Conservation (phyloP, 257 asterid species). For the Penstemon newberryi region DNA sequence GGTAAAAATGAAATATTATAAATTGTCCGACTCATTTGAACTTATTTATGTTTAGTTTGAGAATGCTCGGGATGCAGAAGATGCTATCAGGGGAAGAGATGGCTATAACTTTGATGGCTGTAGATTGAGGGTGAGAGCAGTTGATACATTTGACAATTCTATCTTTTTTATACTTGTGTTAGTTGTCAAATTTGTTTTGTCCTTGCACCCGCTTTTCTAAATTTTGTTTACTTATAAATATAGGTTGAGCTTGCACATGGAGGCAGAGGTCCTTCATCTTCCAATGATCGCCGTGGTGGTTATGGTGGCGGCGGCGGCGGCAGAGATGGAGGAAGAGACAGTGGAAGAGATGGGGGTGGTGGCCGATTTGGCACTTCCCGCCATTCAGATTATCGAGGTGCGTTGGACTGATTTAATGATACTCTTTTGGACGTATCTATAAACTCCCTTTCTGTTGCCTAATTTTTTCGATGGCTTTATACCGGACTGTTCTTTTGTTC, state of each 20-base stretch:
- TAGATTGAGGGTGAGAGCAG: constrained; percentile 73
- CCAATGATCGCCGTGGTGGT: constrained; percentile 91
- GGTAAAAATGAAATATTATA: neutral
- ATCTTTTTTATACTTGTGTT: neutral
- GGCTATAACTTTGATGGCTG: constrained; percentile 98
- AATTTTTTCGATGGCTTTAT: constrained; percentile 1
- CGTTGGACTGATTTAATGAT: constrained; percentile 12
- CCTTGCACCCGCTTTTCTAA: no score
- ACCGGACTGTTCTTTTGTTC: constrained; percentile 13
- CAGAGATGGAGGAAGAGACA: constrained; percentile 35
- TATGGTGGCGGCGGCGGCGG: constrained; percentile 54
- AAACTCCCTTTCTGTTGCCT: neutral
- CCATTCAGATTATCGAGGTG: constrained; percentile 94
- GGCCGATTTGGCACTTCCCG: constrained; percentile 82
- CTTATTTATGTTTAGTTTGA: constrained; percentile 60
- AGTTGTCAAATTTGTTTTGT: constrained; percentile 14
- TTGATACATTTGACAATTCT: constrained; percentile 5
- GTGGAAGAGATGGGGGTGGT: constrained; percentile 36
- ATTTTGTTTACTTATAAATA: neutral
- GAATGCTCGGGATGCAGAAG: constrained; percentile 88
- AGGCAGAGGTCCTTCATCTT: constrained; percentile 92
- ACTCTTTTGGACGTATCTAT: neutral
- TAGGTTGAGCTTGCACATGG: constrained; percentile 98
- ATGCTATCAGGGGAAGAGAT: constrained; percentile 94
- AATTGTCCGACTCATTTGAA: constrained; percentile 18